phyloP scores from a whole-genome alignment of 768 basidiomycete genomes.

The Postia placenta region DNA sequence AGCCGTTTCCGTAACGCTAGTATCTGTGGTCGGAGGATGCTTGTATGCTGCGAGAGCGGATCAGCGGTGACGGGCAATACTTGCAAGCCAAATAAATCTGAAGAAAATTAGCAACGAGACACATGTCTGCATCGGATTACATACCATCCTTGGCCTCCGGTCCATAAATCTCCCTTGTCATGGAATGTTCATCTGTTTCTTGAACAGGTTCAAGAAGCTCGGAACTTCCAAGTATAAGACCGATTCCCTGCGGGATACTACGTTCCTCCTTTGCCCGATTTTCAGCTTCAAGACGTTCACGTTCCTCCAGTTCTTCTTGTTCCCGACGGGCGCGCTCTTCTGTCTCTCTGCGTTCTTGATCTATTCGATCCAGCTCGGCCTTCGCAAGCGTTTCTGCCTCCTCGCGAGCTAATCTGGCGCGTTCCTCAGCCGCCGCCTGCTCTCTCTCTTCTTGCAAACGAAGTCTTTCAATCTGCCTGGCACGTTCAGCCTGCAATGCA shows the following conservation, averaged over 20 bases:
- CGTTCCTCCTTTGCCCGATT: constrained; percentile 17
- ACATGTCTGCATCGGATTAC: no score
- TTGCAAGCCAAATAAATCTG: constrained; percentile 56
- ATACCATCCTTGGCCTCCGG: constrained; percentile 7
- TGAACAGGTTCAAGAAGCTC: neutral
- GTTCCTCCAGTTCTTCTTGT: constrained; percentile 17
- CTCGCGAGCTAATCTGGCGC: constrained; percentile 15
- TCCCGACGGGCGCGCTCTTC: constrained; percentile 14
- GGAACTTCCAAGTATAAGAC: neutral
- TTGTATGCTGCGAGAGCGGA: constrained; percentile 31
- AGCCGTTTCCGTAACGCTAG: constrained; percentile 52
- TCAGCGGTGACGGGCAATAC: constrained; percentile 25
- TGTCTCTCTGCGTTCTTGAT: constrained; percentile 21
- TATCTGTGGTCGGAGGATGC: constrained; percentile 44
- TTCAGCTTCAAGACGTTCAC: constrained; percentile 20
- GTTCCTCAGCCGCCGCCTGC: constrained; percentile 12
- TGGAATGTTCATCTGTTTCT: neutral
- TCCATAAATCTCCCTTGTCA: neutral
- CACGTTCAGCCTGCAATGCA: constrained; percentile 35
- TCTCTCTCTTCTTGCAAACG: constrained; percentile 14
- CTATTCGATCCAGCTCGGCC: constrained; percentile 9
- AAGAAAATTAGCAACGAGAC: neutral
- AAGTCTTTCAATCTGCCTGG: constrained; percentile 21
- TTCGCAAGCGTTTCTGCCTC: constrained; percentile 3
- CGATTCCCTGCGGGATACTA: neutral